phyloP scores from a whole-genome alignment of 345 rosid genomes.

The Ceriops zippeliana region DNA sequence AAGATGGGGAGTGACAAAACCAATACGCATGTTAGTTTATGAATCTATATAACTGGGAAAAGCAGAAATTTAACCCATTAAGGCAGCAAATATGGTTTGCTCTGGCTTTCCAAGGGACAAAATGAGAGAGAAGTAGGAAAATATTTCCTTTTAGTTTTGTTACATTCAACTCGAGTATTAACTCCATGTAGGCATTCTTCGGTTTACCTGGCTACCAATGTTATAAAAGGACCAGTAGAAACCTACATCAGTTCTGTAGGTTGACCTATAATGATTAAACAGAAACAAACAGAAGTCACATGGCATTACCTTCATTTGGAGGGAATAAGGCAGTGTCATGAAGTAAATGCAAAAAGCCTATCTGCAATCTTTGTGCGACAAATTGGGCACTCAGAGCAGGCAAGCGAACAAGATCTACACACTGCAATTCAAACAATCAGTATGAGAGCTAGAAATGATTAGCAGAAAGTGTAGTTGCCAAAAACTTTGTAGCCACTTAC shows the following conservation, averaged over 20 bases:
- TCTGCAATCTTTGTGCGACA: conserved; percentile 94
- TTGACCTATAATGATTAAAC: not conserved
- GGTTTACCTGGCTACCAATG: not conserved
- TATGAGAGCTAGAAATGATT: not conserved
- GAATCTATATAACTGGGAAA: not conserved
- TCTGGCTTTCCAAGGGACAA: too few relatives aligned
- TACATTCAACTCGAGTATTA: not conserved
- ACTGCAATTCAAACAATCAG: conserved; percentile 44
- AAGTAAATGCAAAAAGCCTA: conserved; percentile 91
- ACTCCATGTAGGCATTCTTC: not conserved
- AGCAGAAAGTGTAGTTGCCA: not conserved
- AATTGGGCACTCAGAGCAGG: conserved; percentile 97
- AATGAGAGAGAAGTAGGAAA: too few relatives aligned
- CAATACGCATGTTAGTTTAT: conserved; percentile 8
- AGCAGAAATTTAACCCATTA: not conserved
- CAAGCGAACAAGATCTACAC: conserved; percentile 97
- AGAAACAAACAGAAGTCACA: not conserved
- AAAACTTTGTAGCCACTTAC: conserved; percentile 45
- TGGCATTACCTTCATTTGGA: conserved; percentile 29
- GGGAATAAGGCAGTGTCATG: conserved; percentile 43
- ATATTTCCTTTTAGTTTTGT: not conserved
- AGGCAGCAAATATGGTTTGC: too few relatives aligned
- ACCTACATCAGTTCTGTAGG: not conserved
- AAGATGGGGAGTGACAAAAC: not conserved
- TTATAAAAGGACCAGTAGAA: not conserved